Percentiles rank a stretch among this genome's conserved stretches.
Conservation (phyloP, 2,329 filamentous ascomycete genomes). For the Blastomyces parvus region DNA sequence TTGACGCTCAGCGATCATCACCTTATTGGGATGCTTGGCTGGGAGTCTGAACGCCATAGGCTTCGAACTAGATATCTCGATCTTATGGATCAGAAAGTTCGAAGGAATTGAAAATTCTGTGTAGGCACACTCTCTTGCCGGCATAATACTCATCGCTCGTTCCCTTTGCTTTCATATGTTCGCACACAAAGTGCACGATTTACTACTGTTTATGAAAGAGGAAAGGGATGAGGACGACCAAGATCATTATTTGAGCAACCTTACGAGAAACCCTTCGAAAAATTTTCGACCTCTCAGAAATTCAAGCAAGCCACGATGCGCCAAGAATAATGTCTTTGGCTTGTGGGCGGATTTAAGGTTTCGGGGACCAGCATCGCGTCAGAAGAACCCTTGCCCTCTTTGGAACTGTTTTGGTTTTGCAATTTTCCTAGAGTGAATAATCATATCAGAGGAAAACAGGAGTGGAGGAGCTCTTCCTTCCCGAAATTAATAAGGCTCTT, state of each 20-base stretch:
- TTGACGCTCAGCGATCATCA: neutral
- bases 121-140: too few species aligned
- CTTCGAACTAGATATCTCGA: neutral
- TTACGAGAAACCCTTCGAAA: neutral
- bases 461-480: neutral
- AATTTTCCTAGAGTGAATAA: neutral
- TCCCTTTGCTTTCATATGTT: neutral
- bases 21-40: neutral
- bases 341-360: neutral
- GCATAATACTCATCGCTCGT: neutral
- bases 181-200: neutral
- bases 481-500: neutral
- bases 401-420: neutral
- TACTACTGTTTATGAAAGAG: neutral
- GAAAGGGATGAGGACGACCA: neutral
- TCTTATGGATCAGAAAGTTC: neutral
- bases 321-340: neutral
- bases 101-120: too few species aligned
- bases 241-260: neutral
- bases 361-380: neutral
- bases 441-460: neutral
- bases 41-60: neutral
- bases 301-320: conserved; percentile 1
- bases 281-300: neutral
- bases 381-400: neutral